Conservation (phyloP, 1,284 basidiomycete species). For the Sphaerobolus stellatus region DNA sequence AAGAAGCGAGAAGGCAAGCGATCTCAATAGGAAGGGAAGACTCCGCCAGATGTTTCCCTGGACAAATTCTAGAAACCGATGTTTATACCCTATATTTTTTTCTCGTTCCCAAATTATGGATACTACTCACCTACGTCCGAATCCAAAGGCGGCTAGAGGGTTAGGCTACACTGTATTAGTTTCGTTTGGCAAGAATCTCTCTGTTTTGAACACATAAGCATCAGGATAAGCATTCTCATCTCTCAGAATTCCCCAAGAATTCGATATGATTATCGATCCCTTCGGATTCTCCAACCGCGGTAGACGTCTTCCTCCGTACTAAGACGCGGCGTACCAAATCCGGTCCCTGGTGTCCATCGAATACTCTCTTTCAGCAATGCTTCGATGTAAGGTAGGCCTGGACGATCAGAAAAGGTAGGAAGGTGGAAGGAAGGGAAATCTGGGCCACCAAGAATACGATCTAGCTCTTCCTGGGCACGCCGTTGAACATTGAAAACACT, state of each 20-base stretch:
- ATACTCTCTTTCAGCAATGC: constrained; percentile 62
- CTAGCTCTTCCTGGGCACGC: constrained; percentile 62
- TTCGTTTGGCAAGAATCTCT: constrained; percentile 24
- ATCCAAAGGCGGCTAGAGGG: constrained; percentile 31
- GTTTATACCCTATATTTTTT: background rate
- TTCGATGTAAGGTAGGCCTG: constrained; percentile 56
- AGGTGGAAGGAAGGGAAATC: constrained; percentile 35
- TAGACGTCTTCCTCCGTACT: constrained; percentile 28
- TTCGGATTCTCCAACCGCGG: constrained; percentile 28
- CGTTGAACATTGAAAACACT: constrained; percentile 50
- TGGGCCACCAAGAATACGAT: constrained; percentile 56
- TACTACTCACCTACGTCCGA: constrained; percentile 16
- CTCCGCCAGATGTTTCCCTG: background rate
- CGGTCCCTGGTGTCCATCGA: constrained; percentile 57
- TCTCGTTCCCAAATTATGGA: background rate
- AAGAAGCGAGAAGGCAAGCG: background rate
- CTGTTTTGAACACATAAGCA: constrained; percentile 27
- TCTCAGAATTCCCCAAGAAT: constrained; percentile 34
- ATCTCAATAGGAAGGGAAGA: background rate
- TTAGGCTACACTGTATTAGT: constrained; percentile 31
- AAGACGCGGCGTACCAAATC: constrained; percentile 33
- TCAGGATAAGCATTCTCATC: constrained; percentile 29
- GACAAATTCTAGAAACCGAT: background rate
- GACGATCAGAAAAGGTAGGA: constrained; percentile 59
- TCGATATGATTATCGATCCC: constrained; percentile 27